Evolutionary conservation across 1,284 basidiomycete species (phyloP).

Genomic region (Rhodofomes roseus): DNA sequence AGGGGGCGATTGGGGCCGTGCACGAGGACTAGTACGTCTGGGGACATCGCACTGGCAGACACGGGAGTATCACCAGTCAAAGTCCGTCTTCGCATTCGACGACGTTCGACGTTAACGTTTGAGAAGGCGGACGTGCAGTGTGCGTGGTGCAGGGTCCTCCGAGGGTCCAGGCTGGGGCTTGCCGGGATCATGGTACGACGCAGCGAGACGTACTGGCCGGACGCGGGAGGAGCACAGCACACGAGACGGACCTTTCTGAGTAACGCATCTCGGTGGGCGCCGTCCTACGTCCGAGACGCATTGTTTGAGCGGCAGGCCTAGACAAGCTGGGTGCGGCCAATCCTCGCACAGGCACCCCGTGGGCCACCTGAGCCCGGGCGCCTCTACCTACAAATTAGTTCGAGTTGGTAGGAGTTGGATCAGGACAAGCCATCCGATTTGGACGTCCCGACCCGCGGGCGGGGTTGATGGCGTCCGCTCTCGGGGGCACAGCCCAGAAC

Average conservation of each 20-base stretch:
- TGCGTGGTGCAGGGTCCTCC: no score
- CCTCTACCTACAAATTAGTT: no score
- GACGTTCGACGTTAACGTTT: background rate
- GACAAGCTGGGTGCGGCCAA: background rate
- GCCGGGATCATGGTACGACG: no score
- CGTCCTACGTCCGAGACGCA: background rate
- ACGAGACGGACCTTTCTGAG: no score
- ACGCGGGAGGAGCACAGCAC: no score
- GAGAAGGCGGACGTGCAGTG: no score
- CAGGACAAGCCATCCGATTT: background rate
- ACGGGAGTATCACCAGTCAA: background rate
- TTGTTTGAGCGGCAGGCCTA: background rate
- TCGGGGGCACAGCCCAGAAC: background rate
- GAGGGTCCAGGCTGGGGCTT: no score
- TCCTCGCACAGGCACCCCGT: background rate
- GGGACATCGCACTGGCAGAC: no score
- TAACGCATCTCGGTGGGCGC: background rate
- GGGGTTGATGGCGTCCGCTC: background rate
- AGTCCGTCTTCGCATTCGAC: background rate
- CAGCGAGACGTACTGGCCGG: no score
- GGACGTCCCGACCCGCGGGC: background rate
- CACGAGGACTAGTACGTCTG: background rate
- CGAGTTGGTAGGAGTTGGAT: background rate
- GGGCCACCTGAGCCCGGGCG: background rate
- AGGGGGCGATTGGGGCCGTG: background rate